Evolutionary conservation across 192 early-diverging fungal species (phyloP), one percentile per base, ranked within the genome.

Genomic region (Coemansia asiatica): DNA sequence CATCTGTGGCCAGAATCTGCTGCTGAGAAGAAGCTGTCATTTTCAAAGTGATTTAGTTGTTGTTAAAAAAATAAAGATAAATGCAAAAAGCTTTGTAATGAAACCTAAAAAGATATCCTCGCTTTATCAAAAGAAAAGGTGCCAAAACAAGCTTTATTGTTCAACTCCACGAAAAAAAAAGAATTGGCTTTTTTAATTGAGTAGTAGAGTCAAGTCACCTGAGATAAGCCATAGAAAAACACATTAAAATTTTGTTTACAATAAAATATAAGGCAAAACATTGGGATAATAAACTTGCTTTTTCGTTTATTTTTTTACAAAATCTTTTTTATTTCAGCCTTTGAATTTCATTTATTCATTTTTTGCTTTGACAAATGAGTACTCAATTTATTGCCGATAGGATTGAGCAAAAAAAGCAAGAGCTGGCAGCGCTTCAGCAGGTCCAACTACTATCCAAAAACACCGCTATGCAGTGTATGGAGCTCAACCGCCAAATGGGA

Each of bases 401-500:
- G 48, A 72, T 81, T 36, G 60, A 48, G 2, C 73, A 72, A 36
- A 81, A 81, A 67, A 81, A 72, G 38, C 79, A 81, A 33, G 79
- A 81, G 64, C 70, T 81, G 22, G 79, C 66, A 9, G 79, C 79
- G 26, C 70, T 81, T 5, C 60, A 72, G 60, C 66, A 67, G 28
- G 73, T 81, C 10, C 74, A 69, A 44, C 60, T 60, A 33, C 66
- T 81, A 51, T 75, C 79, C 1, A 70, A 81, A 51, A 61, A 55
- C 61, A 81, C 79, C 5, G 79, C 75, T 60, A 56, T 73, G 13
- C 79, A 81, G 44, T 81, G 79, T 48, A 29, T 72, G 66, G 79
- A 81, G 51, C 80, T 82, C 53, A 74, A 82, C 53, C 67, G 74
- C 28, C 74, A 82, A 77, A 74, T 82, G 67, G 46, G 65, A 31